phyloP scores from a whole-genome alignment of 1,139 yeast species.

The Debaryomyces nepalensis region DNA sequence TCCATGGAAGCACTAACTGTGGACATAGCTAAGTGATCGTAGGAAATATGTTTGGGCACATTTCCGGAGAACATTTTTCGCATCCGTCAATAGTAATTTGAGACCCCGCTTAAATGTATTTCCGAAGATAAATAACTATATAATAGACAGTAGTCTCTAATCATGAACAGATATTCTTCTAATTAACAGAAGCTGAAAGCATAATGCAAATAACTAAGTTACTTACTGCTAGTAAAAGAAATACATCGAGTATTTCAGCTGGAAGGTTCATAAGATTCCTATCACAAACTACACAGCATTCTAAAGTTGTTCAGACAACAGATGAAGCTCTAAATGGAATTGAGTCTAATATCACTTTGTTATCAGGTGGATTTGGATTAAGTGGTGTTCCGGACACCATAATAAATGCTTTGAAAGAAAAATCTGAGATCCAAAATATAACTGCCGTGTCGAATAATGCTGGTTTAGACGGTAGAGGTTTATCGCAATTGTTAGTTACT shows the following conservation, averaged over 20 bases:
- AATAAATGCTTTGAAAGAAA: constrained; percentile 40
- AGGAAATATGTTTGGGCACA: neutral
- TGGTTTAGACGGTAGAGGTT: constrained; percentile 52
- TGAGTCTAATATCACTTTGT: constrained; percentile 34
- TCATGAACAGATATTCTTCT: no score
- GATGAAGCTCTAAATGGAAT: constrained; percentile 39
- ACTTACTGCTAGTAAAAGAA: neutral
- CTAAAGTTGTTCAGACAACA: constrained; percentile 27
- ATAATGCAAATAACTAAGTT: neutral
- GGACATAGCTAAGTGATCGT: neutral
- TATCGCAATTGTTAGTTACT: constrained; percentile 42
- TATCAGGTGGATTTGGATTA: constrained; percentile 55
- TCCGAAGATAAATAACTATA: neutral
- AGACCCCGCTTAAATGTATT: constrained; percentile 7
- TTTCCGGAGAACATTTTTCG: constrained; percentile 6
- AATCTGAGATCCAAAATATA: constrained; percentile 36
- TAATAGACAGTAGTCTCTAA: constrained; percentile 3
- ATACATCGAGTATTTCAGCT: neutral
- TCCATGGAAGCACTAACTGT: no score
- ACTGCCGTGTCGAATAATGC: constrained; percentile 57
- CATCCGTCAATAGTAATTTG: neutral
- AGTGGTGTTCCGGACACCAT: constrained; percentile 54
- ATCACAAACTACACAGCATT: constrained; percentile 7
- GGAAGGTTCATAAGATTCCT: neutral
- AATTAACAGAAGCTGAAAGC: no score